Base-by-base conservation (phyloP, 768 basidiomycete genomes). In the Saitozyma podzolica region DNA sequence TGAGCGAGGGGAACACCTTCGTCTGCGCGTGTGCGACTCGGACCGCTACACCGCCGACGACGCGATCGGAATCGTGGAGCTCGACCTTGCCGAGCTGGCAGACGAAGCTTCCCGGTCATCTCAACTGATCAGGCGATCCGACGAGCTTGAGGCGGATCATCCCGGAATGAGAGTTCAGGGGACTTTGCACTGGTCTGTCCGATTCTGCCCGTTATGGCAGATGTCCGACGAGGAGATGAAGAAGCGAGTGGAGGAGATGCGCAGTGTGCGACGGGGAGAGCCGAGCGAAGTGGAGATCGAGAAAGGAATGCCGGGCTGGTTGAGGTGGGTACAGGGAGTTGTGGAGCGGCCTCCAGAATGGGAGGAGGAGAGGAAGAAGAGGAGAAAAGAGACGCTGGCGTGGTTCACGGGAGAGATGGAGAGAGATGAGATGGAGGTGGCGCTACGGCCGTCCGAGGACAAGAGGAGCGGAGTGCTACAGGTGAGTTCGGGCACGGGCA, bases 371-470 rank as follows among this genome's bases (percentile, higher is more conserved):
- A 41, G 80, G 47, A 43, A 66, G 11, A 55, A 73, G 52, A 61
- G 73, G 60, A 50, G 78, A 13, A 68, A 78, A 59, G 77, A 80
- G 52, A 70, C 71, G 0, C 45, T 75, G 19, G 69, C 68, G 29
- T 80, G 76, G 76, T 73, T 80, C 29, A 74, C 75, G 2, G 80
- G 80, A 9, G 73, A 78, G 57, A 66, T 68, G 50, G 76, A 74
- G 16, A 70, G 69, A 37, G 78, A 80, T 50, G 65, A 69, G 41
- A 55, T 75, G 62, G 80, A 80, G 56, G 69, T 69, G 8, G 59
- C 63, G 19, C 54, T 40, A 50, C 73, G 67, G 42, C 78, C 78
- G 3, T 55, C 61, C 9, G 59, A 70, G 37, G 72, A 76, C 7
- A 56, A 66, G 1, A 53, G 74, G 56, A 69, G 74, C 58, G 76